phyloP scores from a whole-genome alignment of 352 stramenopile species.

The Pythium biforme region DNA sequence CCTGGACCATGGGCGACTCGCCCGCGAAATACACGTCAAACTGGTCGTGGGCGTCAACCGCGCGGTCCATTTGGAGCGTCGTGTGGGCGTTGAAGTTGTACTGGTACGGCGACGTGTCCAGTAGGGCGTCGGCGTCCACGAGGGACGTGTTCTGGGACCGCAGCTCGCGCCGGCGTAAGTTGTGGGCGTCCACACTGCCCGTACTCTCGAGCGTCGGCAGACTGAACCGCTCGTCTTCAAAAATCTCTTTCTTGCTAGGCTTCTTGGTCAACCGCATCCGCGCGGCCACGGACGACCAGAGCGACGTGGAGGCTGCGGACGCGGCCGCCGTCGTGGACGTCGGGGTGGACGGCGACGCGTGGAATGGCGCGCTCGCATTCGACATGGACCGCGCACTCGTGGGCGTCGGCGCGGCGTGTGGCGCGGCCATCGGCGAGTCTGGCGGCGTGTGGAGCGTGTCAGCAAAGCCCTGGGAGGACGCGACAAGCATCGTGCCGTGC shows the following conservation, averaged over 20 bases:
- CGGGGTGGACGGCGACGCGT: slow-evolving; percentile 13
- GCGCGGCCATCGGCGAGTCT: slow-evolving; percentile 8
- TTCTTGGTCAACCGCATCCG: slow-evolving; percentile 34
- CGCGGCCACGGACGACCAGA: slow-evolving; percentile 22
- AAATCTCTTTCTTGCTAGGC: slow-evolving; percentile 43
- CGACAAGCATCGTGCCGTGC: slow-evolving; percentile 19
- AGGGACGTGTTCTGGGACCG: slow-evolving; percentile 19
- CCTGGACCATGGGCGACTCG: slow-evolving; percentile 20
- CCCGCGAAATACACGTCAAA: slow-evolving; percentile 30
- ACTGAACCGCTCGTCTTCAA: slow-evolving; percentile 56
- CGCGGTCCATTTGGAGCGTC: slow-evolving; percentile 19
- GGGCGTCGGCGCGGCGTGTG: slow-evolving; percentile 12
- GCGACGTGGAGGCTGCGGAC: slow-evolving; percentile 9
- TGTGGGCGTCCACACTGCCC: slow-evolving; percentile 14
- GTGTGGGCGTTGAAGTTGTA: slow-evolving; percentile 18
- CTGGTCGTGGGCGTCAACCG: slow-evolving; percentile 17
- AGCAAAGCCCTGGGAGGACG: slow-evolving; percentile 12
- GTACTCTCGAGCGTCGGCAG: slow-evolving; percentile 50
- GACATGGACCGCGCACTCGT: slow-evolving; percentile 17
- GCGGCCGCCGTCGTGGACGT: slow-evolving; percentile 3
- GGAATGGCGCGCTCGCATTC: slow-evolving; percentile 6
- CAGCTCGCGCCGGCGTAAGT: slow-evolving; percentile 5
- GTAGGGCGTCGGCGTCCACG: slow-evolving; percentile 3
- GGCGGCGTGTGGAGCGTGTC: slow-evolving; percentile 19
- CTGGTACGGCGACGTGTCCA: slow-evolving; percentile 15